Evolutionary conservation across 305 asterid genomes (phyloP).

Genomic region (Lippia alba): DNA sequence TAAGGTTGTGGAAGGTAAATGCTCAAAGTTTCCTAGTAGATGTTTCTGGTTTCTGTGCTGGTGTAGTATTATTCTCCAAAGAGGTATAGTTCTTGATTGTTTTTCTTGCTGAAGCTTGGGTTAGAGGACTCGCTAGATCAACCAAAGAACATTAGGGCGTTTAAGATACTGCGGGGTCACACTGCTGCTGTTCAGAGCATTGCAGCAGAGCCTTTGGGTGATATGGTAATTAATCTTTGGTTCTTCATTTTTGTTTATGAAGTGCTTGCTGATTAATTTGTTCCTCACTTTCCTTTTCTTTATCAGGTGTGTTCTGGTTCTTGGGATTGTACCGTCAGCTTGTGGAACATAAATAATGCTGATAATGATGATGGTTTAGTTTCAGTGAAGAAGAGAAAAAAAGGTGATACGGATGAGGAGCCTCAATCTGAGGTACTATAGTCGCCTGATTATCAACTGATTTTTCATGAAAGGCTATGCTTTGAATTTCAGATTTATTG

Average conservation of each 20-base stretch:
- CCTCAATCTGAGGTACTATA: conserved; percentile 67
- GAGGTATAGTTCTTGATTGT: conserved; percentile 33
- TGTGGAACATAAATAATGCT: conserved; percentile 69
- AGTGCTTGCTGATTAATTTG: conserved; percentile 15
- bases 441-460: conserved; percentile 7
- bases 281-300: conserved; percentile 37
- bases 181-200: conserved; percentile 79
- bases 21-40: conserved; percentile 23
- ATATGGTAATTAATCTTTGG: conserved; percentile 53
- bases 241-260: conserved; percentile 13
- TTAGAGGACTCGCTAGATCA: conserved; percentile 52
- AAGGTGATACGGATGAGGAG: conserved; percentile 52
- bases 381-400: conserved; percentile 83
- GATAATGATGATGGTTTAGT: conserved; percentile 56
- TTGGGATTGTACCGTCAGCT: conserved; percentile 81
- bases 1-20: conserved; percentile 88
- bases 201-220: conserved; percentile 72
- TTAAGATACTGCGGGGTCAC: conserved; percentile 76
- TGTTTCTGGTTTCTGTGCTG: conserved; percentile 25
- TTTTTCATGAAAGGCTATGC: background rate
- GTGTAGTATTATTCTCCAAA: background rate
- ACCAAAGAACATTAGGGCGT: conserved; percentile 62
- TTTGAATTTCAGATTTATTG: background rate
- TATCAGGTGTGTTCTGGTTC: conserved; percentile 92
- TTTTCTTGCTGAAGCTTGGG: conserved; percentile 58